A percentile compares a stretch with the other conserved stretches of the same genome.
phyloP scores from a whole-genome alignment of 148 eudicot genomes.

The Hydrangea macrophylla region DNA sequence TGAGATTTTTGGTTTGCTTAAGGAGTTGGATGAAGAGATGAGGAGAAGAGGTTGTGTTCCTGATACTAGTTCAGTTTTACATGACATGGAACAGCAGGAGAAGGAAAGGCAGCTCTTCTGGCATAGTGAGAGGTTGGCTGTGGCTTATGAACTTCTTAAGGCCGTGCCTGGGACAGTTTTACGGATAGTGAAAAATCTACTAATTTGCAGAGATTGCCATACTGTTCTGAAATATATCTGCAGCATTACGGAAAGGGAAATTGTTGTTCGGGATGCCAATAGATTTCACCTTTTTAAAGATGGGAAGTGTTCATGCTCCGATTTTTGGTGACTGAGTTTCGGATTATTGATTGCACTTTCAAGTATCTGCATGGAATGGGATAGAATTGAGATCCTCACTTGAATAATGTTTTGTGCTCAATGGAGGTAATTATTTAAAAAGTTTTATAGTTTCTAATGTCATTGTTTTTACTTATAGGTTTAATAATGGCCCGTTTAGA shows the following conservation, averaged over 20 bases:
- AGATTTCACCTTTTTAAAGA: slow-evolving; percentile 76
- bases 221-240: slow-evolving; percentile 51
- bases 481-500: no score
- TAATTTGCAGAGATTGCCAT: slow-evolving; percentile 75
- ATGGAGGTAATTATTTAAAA: background rate
- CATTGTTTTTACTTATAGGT: no score
- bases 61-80: slow-evolving; percentile 59
- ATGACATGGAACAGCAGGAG: slow-evolving; percentile 59
- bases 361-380: background rate
- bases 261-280: slow-evolving; percentile 62
- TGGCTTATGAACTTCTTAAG: slow-evolving; percentile 70
- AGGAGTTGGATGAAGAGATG: slow-evolving; percentile 64
- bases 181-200: slow-evolving; percentile 64
- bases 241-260: slow-evolving; percentile 45
- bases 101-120: slow-evolving; percentile 66
- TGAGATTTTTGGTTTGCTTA: slow-evolving; percentile 37
- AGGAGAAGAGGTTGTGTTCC: slow-evolving; percentile 66
- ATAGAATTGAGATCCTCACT: background rate
- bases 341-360: background rate
- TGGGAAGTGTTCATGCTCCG: slow-evolving; percentile 66
- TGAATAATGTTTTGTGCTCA: background rate
- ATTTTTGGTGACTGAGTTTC: slow-evolving; percentile 57
- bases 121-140: slow-evolving; percentile 79
- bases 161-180: slow-evolving; percentile 48
- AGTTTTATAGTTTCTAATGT: background rate